phyloP scores from a whole-genome alignment of 352 stramenopile genomes.

The Globisporangium megalacanthum region DNA sequence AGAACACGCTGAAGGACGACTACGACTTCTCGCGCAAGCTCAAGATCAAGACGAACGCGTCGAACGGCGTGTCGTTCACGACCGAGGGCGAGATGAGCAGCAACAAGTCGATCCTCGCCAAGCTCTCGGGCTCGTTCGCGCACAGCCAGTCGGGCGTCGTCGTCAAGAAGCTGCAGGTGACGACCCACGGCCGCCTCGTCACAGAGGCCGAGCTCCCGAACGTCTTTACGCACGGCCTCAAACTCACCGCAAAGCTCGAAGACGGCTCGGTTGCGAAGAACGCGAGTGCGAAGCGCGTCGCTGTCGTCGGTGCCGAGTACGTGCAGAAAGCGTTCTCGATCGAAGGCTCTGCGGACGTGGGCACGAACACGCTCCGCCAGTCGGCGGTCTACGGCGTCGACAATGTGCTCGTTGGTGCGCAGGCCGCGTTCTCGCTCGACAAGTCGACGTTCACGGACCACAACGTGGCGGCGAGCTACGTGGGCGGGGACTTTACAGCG shows the following conservation, averaged over 20 bases:
- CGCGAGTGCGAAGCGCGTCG: constrained; percentile 63
- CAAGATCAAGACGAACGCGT: constrained; percentile 88
- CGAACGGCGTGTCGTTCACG: constrained; percentile 82
- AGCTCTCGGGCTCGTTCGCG: constrained; percentile 72
- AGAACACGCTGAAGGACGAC: constrained; percentile 84
- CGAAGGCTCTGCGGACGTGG: constrained; percentile 52
- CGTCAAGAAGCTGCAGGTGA: constrained; percentile 88
- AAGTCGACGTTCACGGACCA: constrained; percentile 83
- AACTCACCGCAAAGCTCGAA: constrained; percentile 82
- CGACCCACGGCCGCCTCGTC: constrained; percentile 69
- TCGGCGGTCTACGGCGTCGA: constrained; percentile 73
- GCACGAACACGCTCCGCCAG: constrained; percentile 48
- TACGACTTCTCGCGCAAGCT: constrained; percentile 90
- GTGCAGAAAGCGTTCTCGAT: constrained; percentile 55
- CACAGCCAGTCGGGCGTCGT: constrained; percentile 53
- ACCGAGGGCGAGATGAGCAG: constrained; percentile 80
- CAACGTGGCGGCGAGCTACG: constrained; percentile 79
- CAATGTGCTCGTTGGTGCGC: constrained; percentile 68
- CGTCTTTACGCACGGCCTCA: constrained; percentile 71
- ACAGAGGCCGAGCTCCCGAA: constrained; percentile 79
- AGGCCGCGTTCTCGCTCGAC: constrained; percentile 72
- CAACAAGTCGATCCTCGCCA: constrained; percentile 86
- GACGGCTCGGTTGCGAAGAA: constrained; percentile 79
- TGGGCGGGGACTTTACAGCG: constrained; percentile 65
- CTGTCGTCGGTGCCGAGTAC: constrained; percentile 76